Percentiles rank a stretch among this genome's conserved stretches.
phyloP scores from a whole-genome alignment of 2,329 filamentous ascomycete genomes.

The Hymenoscyphus repandus region DNA sequence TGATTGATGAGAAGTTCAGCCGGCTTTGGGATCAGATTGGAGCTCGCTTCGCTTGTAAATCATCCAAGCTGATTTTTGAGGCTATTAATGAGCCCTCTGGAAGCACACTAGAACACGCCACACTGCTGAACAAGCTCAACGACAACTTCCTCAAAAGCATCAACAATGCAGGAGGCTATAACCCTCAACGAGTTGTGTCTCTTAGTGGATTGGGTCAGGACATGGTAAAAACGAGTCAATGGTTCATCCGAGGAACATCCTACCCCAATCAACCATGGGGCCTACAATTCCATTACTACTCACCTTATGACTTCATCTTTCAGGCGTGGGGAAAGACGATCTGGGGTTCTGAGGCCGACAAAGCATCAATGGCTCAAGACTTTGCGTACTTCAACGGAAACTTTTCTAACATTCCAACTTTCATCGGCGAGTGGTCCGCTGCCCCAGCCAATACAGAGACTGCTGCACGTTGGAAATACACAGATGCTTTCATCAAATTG shows the following conservation, averaged over 20 bases:
- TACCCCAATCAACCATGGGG: conserved; percentile 51
- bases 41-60: conserved; percentile 48
- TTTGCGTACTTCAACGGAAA: conserved; percentile 46
- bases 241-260: conserved; percentile 44
- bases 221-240: conserved; percentile 46
- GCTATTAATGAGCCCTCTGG: conserved; percentile 55
- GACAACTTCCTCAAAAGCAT: conserved; percentile 50
- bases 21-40: conserved; percentile 54
- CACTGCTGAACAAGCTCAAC: conserved; percentile 50
- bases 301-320: conserved; percentile 46
- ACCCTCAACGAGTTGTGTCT: conserved; percentile 49
- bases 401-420: conserved; percentile 48
- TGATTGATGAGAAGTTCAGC: conserved; percentile 52
- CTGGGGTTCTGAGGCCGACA: conserved; percentile 52
- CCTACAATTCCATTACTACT: conserved; percentile 59
- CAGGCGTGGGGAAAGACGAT: conserved; percentile 53
- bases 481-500: conserved; percentile 46
- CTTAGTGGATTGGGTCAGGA: conserved; percentile 49
- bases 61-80: conserved; percentile 49
- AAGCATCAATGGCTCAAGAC: conserved; percentile 43
- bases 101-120: conserved; percentile 44
- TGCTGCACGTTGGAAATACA: conserved; percentile 53
- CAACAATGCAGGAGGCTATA: conserved; percentile 49
- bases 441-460: conserved; percentile 46
- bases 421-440: conserved; percentile 54